Evolutionary conservation across 2,329 filamentous ascomycete species (phyloP).

Genomic region (Hyphodiscus sp.): DNA sequence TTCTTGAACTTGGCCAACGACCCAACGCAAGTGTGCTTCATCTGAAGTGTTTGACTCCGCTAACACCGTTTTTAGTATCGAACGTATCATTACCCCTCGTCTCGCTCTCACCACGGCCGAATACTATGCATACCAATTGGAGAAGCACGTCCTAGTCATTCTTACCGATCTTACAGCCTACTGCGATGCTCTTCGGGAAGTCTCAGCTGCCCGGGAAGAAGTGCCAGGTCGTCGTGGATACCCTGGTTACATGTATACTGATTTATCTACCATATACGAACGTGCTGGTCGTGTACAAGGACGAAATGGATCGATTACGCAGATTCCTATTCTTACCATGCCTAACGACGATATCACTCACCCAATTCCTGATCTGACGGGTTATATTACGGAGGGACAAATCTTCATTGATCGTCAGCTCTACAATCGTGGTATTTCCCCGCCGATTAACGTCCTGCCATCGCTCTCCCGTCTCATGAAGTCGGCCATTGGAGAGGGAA

Average conservation of each 20-base stretch:
- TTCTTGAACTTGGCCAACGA: slow-evolving; percentile 99
- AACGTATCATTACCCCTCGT: slow-evolving; percentile 99
- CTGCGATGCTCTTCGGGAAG: slow-evolving; percentile 97
- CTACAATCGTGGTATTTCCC: slow-evolving; percentile 95
- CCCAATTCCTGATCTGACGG: slow-evolving; percentile 96
- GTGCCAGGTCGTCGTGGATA: slow-evolving; percentile 98
- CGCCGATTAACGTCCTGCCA: slow-evolving; percentile 95
- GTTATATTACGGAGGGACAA: slow-evolving; percentile 98
- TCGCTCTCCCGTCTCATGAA: slow-evolving; percentile 99
- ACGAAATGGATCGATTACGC: slow-evolving; percentile 96
- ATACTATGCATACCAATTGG: slow-evolving; percentile 99
- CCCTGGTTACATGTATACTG: slow-evolving; percentile 99
- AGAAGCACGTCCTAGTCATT: slow-evolving; percentile 99
- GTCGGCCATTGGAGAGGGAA: slow-evolving; percentile 95
- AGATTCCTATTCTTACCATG: slow-evolving; percentile 99
- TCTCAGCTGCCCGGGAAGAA: slow-evolving; percentile 96
- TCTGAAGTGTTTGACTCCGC: not conserved
- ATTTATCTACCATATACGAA: slow-evolving; percentile 99
- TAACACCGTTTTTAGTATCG: slow-evolving; percentile 57
- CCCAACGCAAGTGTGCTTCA: slow-evolving; percentile 67
- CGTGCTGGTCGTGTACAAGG: slow-evolving; percentile 95
- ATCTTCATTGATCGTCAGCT: slow-evolving; percentile 95
- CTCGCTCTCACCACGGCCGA: slow-evolving; percentile 96
- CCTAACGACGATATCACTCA: slow-evolving; percentile 99
- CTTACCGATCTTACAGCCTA: slow-evolving; percentile 96